A percentile compares a stretch with the other conserved stretches of the same genome.
phyloP scores from a whole-genome alignment of 2,329 filamentous ascomycete genomes.

The Fusarium chaquense region DNA sequence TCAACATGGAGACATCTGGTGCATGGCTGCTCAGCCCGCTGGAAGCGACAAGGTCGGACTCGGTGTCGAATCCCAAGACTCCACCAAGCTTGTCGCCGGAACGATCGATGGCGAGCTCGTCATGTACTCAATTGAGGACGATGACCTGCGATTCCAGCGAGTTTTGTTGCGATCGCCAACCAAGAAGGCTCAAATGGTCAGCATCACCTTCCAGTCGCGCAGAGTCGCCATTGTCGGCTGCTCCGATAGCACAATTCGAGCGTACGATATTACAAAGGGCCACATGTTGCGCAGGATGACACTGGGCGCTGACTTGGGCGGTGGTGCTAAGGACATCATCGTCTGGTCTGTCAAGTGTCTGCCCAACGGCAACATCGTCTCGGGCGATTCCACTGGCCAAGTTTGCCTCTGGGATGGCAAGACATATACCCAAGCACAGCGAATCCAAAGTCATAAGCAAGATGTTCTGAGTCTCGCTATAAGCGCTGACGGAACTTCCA shows the following conservation, averaged over 20 bases:
- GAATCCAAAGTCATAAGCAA: slow-evolving; percentile 87
- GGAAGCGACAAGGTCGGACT: slow-evolving; percentile 40
- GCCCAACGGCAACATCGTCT: slow-evolving; percentile 89
- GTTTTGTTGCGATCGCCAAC: slow-evolving; percentile 80
- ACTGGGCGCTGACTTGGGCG: slow-evolving; percentile 80
- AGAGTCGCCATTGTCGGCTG: slow-evolving; percentile 89
- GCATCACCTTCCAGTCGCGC: slow-evolving; percentile 88
- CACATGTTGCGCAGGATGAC: slow-evolving; percentile 84
- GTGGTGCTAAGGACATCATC: slow-evolving; percentile 85
- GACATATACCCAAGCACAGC: slow-evolving; percentile 88
- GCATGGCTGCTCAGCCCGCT: slow-evolving; percentile 85
- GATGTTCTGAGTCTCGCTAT: slow-evolving; percentile 91
- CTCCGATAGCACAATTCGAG: slow-evolving; percentile 94
- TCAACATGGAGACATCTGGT: slow-evolving; percentile 97
- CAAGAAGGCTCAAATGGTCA: slow-evolving; percentile 90
- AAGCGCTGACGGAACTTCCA: slow-evolving; percentile 81
- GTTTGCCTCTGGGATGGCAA: slow-evolving; percentile 94
- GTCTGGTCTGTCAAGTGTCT: slow-evolving; percentile 95
- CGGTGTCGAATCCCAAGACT: slow-evolving; percentile 51
- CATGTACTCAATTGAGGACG: slow-evolving; percentile 86
- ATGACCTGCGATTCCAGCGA: slow-evolving; percentile 83
- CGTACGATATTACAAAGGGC: slow-evolving; percentile 87
- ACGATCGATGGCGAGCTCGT: slow-evolving; percentile 93
- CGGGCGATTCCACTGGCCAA: slow-evolving; percentile 94
- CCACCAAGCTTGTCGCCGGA: slow-evolving; percentile 79